Evolutionary conservation across 495 filamentous ascomycete species (phyloP), one percentile per base, ranked within the genome.

Genomic region (Daldinia loculata): DNA sequence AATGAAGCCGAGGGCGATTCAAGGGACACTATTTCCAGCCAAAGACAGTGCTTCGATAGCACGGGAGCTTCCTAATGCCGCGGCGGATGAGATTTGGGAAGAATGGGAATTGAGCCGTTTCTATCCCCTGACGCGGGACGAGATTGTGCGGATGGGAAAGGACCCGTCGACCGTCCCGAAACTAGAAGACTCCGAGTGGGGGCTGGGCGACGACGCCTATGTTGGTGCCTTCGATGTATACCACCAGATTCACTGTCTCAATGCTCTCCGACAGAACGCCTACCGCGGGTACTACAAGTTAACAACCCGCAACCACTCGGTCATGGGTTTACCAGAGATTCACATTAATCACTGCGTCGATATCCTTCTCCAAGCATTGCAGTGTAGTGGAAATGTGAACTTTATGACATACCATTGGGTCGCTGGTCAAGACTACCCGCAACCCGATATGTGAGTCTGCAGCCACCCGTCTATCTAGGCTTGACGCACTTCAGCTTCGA

Each of bases 161-260:
- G 80, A 81, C 63, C 78, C 79, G 2, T 75, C 74, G 15, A 76
- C 73, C 6, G 72, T 74, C 3, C 65, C 74, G 0, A 77, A 77
- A 27, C 76, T 76, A 55, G 63, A 77, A 38, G 72, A 81, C 27
- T 52, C 69, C 9, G 67, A 77, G 22, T 81, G 77, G 67, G 75
- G 75, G 8, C 55, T 81, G 19, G 79, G 77, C 19, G 64, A 78
- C 26, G 78, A 82, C 29, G 79, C 77, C 0, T 80, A 80, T 51
- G 72, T 80, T 36, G 79, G 70, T 29, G 60, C 72, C 29, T 57
- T 81, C 32, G 78, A 80, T 30, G 67, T 78, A 5, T 80, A 76
- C 59, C 79, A 80, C 61, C 74, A 76, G 52, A 69, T 81, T 9
- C 76, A 81, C 61, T 81, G 78, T 64, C 53, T 81, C 24, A 79